Percentiles rank a stretch among this genome's conserved stretches.
phyloP scores from a whole-genome alignment of 257 asterid genomes.

The Coffea canephora region DNA sequence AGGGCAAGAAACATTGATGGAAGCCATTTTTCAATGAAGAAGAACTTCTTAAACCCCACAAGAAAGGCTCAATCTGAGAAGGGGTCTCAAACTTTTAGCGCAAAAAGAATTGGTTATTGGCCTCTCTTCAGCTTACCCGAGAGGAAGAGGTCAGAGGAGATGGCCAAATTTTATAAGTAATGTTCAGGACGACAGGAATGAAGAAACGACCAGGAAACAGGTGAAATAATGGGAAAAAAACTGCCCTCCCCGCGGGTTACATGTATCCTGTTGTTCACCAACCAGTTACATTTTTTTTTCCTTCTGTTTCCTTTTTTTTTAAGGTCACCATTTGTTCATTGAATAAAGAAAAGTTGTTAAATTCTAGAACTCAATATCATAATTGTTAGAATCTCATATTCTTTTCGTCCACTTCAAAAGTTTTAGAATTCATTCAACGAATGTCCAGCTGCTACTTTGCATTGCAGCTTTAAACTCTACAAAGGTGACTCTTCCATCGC shows the following conservation, averaged over 20 bases:
- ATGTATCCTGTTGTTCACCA: constrained; percentile 3
- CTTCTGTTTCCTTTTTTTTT: too few species aligned
- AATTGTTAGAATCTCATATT: too few species aligned
- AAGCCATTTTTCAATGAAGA: constrained; percentile 46
- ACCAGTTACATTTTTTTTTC: not conserved
- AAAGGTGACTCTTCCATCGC: constrained; percentile 74
- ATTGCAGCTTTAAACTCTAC: constrained; percentile 86
- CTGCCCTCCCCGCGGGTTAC: not conserved
- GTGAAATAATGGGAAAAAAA: not conserved
- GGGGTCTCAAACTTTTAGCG: not conserved
- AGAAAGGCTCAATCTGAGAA: not conserved
- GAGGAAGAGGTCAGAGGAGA: constrained; percentile 5
- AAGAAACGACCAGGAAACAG: constrained; percentile 23
- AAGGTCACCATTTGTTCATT: too few species aligned
- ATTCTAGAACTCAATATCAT: too few species aligned
- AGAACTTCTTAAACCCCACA: constrained; percentile 1
- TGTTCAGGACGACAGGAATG: not conserved
- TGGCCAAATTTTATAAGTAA: not conserved
- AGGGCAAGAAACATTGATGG: constrained; percentile 61
- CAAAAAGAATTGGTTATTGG: not conserved
- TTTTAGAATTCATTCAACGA: too few species aligned
- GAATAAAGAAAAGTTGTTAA: too few species aligned
- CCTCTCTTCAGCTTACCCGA: not conserved
- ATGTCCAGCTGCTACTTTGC: constrained; percentile 20
- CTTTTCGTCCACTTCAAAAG: too few species aligned